Evolutionary conservation across 2,329 filamentous ascomycete species (phyloP), one percentile per base, ranked within the genome.

Genomic region (Fusarium pseudograminearum): DNA sequence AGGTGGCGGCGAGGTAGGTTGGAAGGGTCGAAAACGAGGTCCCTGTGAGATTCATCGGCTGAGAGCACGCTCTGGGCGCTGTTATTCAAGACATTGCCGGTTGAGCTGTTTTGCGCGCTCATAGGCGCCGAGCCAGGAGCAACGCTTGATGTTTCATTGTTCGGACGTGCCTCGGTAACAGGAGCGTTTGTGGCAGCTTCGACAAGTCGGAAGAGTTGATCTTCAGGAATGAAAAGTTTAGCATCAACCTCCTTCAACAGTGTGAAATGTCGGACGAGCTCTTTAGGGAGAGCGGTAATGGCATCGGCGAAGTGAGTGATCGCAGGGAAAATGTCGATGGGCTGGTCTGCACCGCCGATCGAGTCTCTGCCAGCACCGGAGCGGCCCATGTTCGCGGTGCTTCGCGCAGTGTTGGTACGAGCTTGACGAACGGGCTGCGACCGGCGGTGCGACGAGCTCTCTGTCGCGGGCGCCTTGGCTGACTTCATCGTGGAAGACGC

Each of bases 201-300:
- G 73, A 97, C 88, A 66, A 97, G 86, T 76, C 91, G 87, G 76
- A 91, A 90, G 61, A 99, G 86, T 76, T 91, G 87, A 74, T 96
- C 91, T 78, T 97, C 93, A 9, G 96, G 92, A 28, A 90, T 90
- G 80, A 94, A 96, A 70, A 97, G 92, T 82, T 99, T 99, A 68
- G 95, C 95, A 83, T 99, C 96, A 48, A 98, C 96, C 82, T 99
- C 96, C 80, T 98, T 98, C 73, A 99, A 86, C 59, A 98, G 87
- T 34, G 95, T 98, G 74, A 97, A 97, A 80, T 99, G 95, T 77
- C 94, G 91, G 73, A 97, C 93, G 52, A 98, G 93, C 82, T 99
- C 96, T 79, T 94, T 94, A 7, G 96, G 96, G 28, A 99, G 88
- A 40, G 95, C 94, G 53, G 93, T 91, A 77, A 98, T 93, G 68